Base-by-base conservation (phyloP, 345 rosid species). In the Tarenaya hassleriana region DNA sequence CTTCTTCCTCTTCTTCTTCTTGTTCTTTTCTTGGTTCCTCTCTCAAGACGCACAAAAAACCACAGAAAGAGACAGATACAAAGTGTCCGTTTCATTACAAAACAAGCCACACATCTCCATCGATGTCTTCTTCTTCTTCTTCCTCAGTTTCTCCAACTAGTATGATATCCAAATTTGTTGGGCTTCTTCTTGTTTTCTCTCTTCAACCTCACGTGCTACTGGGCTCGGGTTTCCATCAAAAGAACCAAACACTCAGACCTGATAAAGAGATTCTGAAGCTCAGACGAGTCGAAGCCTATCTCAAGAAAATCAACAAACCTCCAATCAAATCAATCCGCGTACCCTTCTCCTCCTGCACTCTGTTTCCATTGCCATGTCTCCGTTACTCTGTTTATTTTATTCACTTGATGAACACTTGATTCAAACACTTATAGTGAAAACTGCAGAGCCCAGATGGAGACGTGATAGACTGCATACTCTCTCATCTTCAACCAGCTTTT, bases 401-500 rank as follows among this genome's bases (percentile, higher is more conserved):
- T n/a, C n/a, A n/a, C n/a, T n/a, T n/a, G n/a, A n/a, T n/a, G n/a
- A n/a, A n/a, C n/a, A n/a, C n/a, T n/a, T n/a, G n/a, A n/a, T n/a
- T 7, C 27, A 13, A 18, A 52, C 11, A 39, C 34, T 8, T 21
- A 17, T 49, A 21, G 10, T 27, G 34, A 47, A 20, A 19, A 10
- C 47, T 67, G 60, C 75, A 92, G 98, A 92, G 98, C 42, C 94
- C 95, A 49, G 98, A 88, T 55, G 95, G 95, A n/a, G 98, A 92
- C 81, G 41, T 83, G 46, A 81, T 92, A 61, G 95, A 92, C 52
- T 92, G 98, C 74, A 95, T 88, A 51, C 37, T 50, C 24, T 73
- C 95, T 71, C 90, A 83, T 69, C 77, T 69, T 13, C 98, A 92
- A 69, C 90, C 94, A 46, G 95, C 96, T 60, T 92, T 92, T 58